Evolutionary conservation across 495 filamentous ascomycete species (phyloP), one percentile per base, ranked within the genome.

Genomic region (Diplogelasinospora grovesii): DNA sequence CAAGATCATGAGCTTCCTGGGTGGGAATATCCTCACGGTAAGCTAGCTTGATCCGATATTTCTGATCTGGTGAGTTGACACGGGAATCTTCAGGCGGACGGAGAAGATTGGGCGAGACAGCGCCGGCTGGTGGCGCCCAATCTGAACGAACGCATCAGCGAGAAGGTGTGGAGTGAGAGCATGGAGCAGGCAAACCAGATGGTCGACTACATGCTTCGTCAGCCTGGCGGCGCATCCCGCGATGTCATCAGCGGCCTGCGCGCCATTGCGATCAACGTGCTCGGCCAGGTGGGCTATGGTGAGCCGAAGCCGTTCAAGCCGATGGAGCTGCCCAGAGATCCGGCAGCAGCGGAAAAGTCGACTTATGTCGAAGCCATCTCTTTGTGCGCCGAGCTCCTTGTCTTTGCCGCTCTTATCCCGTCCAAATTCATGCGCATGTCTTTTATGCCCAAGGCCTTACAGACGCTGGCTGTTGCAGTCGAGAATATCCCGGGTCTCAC

Each of bases 241-340:
- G 26, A 61, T 52, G 3, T 20, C 5, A 33, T 65, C 4, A 34
- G 34, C 8, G 54, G 55, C 2, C 41, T 64, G 10, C 52, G 54
- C 1, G 46, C 45, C 29, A 36, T 67, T 13, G 61, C 68, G 15
- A 61, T 69, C 48, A 65, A 71, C 43, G 65, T 69, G 4, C 50
- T 71, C 13, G 62, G 63, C 3, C 32, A 41, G 36, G 59, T 64
- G 11, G 64, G 59, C 10, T 69, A 64, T 44, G 57, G 57, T 15
- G 48, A 61, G 31, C 40, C 52, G 4, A 51, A 59, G 31, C 22
- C 55, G 0, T 71, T 61, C 53, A 32, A 50, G n/a, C 36, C 34
- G 43, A n/a, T 54, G 11, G 32, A 45, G 38, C 13, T 49, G 16
- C 31, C 35, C 19, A n/a, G 16, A 22, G 20, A 43, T 25, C 30